Conservation (phyloP, 305 asterid genomes). For the Fraxinus albicans region DNA sequence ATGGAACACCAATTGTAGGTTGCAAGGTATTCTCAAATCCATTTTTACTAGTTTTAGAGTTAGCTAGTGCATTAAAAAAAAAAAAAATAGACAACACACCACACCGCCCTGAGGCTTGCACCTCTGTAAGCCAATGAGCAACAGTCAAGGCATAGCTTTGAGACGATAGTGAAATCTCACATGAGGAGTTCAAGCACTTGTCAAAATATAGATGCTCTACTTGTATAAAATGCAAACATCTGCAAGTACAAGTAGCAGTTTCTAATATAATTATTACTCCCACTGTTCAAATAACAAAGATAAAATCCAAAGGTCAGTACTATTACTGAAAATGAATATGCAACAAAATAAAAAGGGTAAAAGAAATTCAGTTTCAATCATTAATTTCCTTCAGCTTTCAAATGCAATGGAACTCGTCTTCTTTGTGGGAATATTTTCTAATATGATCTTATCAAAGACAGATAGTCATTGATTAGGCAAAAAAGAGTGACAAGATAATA, state of each 20-base stretch:
- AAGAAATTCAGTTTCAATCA: not conserved
- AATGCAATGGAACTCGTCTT: not conserved
- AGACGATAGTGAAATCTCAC: not conserved
- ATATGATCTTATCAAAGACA: not conserved
- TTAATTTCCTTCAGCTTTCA: not conserved
- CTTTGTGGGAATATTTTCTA: not conserved
- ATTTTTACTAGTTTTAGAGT: not conserved
- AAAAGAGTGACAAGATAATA: not conserved
- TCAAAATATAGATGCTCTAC: not conserved
- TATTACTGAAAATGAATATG: not conserved
- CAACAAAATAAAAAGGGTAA: not conserved
- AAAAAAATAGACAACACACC: not conserved
- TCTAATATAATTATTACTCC: not conserved
- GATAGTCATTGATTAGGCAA: not conserved
- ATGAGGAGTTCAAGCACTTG: not conserved
- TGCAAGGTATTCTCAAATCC: not conserved
- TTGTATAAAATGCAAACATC: not conserved
- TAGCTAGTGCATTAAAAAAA: not conserved
- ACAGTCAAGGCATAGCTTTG: not conserved
- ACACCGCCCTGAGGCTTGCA: not conserved
- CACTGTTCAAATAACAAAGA: not conserved
- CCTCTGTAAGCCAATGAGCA: not conserved
- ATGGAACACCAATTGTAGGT: not conserved
- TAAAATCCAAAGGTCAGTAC: not conserved
- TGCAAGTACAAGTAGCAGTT: not conserved